Evolutionary conservation across 208 protist genomes (phyloP).

Genomic region (Acanthamoeba culbertsoni): DNA sequence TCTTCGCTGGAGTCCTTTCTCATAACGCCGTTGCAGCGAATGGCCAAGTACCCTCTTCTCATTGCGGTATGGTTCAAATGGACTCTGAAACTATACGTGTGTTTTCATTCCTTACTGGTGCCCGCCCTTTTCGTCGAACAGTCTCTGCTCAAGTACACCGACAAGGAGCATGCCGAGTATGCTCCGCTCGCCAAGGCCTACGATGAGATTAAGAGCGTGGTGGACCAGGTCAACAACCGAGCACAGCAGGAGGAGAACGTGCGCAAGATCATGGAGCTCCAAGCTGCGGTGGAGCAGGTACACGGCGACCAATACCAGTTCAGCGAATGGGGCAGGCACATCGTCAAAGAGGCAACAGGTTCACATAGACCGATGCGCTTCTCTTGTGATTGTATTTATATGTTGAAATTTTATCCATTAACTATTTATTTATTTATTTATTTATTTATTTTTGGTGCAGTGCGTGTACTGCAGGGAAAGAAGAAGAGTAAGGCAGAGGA

Average conservation of each 20-base stretch:
- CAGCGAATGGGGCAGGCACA: background rate
- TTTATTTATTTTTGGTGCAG: background rate
- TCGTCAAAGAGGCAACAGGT: background rate
- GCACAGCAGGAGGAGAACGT: conserved; percentile 8
- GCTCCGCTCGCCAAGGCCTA: background rate
- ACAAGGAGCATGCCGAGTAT: conserved; percentile 23
- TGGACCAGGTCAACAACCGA: conserved; percentile 54
- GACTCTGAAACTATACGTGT: background rate
- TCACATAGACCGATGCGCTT: too few species aligned
- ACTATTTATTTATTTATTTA: background rate
- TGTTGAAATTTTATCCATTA: background rate
- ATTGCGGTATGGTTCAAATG: background rate
- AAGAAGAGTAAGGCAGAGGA: background rate
- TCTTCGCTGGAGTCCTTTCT: conserved; percentile 38
- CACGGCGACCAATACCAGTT: conserved; percentile 1
- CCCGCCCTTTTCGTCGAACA: background rate
- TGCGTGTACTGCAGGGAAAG: background rate
- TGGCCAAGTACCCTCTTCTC: conserved; percentile 14
- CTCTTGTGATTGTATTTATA: too few species aligned
- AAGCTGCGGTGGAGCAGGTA: background rate
- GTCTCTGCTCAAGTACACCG: conserved; percentile 14
- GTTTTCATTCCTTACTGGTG: background rate
- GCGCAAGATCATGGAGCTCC: conserved; percentile 11
- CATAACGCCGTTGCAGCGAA: conserved; percentile 49
- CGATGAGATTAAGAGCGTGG: conserved; percentile 31